phyloP scores from a whole-genome alignment of 129 eudicot species.

The Chrysanthemum lavandulifolium region DNA sequence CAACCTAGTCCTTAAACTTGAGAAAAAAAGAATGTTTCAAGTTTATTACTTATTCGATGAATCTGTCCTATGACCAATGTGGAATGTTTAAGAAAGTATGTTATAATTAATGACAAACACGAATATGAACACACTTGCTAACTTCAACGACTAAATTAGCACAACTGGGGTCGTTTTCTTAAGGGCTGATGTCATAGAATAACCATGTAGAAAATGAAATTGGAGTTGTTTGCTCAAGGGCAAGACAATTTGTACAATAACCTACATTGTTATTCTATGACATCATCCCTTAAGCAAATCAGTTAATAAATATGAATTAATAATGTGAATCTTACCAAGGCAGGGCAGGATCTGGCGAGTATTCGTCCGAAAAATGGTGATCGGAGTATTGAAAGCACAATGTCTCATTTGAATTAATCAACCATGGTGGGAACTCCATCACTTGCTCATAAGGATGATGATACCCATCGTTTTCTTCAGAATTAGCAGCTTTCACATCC shows the following conservation, averaged over 20 bases:
- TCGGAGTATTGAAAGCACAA: conserved; percentile 31
- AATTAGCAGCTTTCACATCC: neutral
- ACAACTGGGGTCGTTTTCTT: neutral
- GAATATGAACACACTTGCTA: neutral
- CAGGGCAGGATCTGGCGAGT: conserved; percentile 59
- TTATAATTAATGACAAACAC: neutral
- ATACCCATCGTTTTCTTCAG: conserved; percentile 27
- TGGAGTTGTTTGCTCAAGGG: no score
- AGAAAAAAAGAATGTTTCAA: neutral
- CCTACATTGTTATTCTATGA: neutral
- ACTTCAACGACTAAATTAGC: neutral
- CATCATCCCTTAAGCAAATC: neutral
- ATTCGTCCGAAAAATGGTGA: conserved; percentile 36
- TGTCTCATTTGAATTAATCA: conserved; percentile 46
- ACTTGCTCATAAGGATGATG: conserved; percentile 50
- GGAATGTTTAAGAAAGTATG: no score
- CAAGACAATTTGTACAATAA: neutral
- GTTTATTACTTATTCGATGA: neutral
- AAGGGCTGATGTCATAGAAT: no score
- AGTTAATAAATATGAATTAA: neutral
- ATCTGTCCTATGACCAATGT: no score
- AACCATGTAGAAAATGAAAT: no score
- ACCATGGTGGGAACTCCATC: conserved; percentile 69
- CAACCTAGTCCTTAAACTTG: neutral
- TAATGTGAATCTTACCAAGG: conserved; percentile 49